Conservation (phyloP, 2,329 filamentous ascomycete genomes). For the Blumeria hordei region DNA sequence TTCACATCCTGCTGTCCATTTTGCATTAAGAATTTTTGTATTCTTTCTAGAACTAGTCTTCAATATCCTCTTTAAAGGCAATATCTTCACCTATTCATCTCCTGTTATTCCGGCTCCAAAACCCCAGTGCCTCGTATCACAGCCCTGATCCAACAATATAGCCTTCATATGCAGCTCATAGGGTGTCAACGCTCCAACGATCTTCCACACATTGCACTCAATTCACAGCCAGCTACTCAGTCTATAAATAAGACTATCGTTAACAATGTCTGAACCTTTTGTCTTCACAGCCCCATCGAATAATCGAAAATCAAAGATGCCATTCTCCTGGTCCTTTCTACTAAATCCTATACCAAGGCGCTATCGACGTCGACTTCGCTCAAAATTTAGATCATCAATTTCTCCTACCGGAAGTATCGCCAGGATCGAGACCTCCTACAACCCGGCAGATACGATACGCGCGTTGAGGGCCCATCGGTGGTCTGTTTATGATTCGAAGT, state of each 20-base stretch:
- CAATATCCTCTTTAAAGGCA: no score
- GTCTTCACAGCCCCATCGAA: constrained; percentile 9
- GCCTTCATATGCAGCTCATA: constrained; percentile 13
- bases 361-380: constrained; percentile 41
- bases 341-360: constrained; percentile 34
- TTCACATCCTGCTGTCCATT: no score
- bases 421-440: constrained; percentile 58
- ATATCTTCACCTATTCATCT: no score
- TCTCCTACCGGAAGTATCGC: constrained; percentile 51
- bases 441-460: constrained; percentile 51
- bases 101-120: no score
- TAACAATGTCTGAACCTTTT: constrained; percentile 9
- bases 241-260: constrained; percentile 1
- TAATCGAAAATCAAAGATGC: constrained; percentile 14
- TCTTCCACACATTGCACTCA: constrained; percentile 5
- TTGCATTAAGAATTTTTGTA: no score
- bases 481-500: constrained; percentile 67
- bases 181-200: constrained; percentile 6
- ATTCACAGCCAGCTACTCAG: constrained; percentile 1
- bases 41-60: no score
- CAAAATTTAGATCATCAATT: constrained; percentile 40
- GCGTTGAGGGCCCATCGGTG: constrained; percentile 56
- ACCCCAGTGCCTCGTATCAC: no score
- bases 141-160: constrained; percentile 3
- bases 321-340: constrained; percentile 22